Base-by-base conservation (phyloP, 768 basidiomycete species). In the Sarcodon sp. region DNA sequence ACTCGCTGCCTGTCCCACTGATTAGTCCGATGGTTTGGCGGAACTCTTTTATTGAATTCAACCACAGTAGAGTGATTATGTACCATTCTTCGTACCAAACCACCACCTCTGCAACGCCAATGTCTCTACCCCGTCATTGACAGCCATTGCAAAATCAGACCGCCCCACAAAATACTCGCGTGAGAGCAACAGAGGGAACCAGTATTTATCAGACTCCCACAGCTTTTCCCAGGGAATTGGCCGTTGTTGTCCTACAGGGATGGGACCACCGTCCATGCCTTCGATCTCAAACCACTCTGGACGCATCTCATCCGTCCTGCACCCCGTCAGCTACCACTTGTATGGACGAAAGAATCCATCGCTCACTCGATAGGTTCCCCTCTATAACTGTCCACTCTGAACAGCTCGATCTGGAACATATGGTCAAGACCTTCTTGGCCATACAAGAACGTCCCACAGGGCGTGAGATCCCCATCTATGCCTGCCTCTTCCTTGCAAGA, bases 301-400 rank as follows among this genome's bases (percentile, higher is more conserved):
- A 15, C 70, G 71, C 89, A 93, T 93, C 59, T 93, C 90, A 33
- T 92, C 88, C 0, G 84, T 79, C 55, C 89, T 92, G 51, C 37
- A 9, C 9, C 47, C 43, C 7, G 47, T 21, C 38, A 21, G 45
- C 36, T n/a, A 43, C 7, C 39, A 4, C n/a, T n/a, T n/a, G n/a
- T n/a, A n/a, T n/a, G n/a, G n/a, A n/a, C 41, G 18, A 38, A 50
- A 36, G 49, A 47, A 50, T 4, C 7, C 27, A 12, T 41, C 11
- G 6, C 77, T 52, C 63, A 89, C 90, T 89, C 87, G 11, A 66
- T 72, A 12, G 83, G 68, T 0, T 59, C 62, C 1, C 87, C 87
- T 3, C 61, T 62, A 55, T 80, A 83, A n/a, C 65, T 60, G 0
- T 76, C 69, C 0, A 83, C 83, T 2, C 73, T 69, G 56, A 80